Evolutionary conservation across 106 monocot species (phyloP), one percentile per base, ranked within the genome.

Genomic region (Acanthochlamys bracteata): DNA sequence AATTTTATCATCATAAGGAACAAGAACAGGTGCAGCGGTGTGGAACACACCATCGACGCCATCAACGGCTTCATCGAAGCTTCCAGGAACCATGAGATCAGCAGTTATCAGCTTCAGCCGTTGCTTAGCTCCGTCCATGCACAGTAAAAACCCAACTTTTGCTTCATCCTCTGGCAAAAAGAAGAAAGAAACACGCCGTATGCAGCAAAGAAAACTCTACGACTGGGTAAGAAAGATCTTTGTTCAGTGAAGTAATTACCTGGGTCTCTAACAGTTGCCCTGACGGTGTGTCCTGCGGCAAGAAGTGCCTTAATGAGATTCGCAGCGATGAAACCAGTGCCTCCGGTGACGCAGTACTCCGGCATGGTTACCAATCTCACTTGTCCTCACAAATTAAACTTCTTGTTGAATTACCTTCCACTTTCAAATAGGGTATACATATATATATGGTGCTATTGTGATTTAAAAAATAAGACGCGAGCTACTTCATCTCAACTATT

Each of bases 31-130:
- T 12, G 79, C 82, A 4, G 94, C 94, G 0, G 86, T 74, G 76
- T 95, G 94, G 77, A 90, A 90, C 57, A 95, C 94, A n/a, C 94
- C 94, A 60, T 90, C 86, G 3, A 73, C 90, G 10, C 90, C 90
- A 20, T 80, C 77, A 0, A 95, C 76, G 4, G 94, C 86, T 8
- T 73, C 71, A 41, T 89, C 86, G 51, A 95, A 95, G 84, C 94
- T 90, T 15, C 84, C 82, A 10, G 83, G 81, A 51, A 74, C 80
- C 75, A 68, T 60, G 20, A 95, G 84, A 72, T 95, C 86, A 15
- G 94, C 90, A 58, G 77, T 82, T 49, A 95, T 45, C 39, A 95
- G 66, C 68, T 62, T 81, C 0, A 95, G 80, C 68, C 86, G 77
- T 75, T 90, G 81, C 55, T 64, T 80, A 11, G 94, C 94, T 39